Percentiles rank a stretch among this genome's conserved stretches.
These are phyloP conservation scores for Penicillium brasilianum DNA, from an alignment of 2,329 filamentous ascomycete genomes.

Conservation along the genomic window DNA sequence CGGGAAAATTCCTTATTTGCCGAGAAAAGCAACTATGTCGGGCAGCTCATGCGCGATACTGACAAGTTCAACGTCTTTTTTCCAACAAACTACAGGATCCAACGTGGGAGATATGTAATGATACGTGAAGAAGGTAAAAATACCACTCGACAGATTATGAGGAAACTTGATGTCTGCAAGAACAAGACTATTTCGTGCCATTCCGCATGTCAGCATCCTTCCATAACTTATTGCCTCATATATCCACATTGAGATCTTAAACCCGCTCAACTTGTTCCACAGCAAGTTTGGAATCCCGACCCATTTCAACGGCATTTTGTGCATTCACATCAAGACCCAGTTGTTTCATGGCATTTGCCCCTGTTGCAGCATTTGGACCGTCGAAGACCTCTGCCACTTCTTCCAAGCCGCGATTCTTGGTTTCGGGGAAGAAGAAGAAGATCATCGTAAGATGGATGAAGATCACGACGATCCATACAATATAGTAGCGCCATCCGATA, in stretches of 20 bases:
- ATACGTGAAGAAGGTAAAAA: too few relatives aligned
- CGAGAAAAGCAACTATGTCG: neutral
- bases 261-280: slow-evolving; percentile 13
- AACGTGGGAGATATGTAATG: neutral
- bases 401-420: slow-evolving; percentile 24
- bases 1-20: neutral
- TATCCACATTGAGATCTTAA: neutral
- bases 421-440: slow-evolving; percentile 28
- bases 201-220: too few relatives aligned
- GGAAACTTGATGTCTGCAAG: too few relatives aligned
- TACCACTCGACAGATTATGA: too few relatives aligned
- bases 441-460: slow-evolving; percentile 8
- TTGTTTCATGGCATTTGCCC: slow-evolving; percentile 18
- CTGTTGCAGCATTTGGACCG: slow-evolving; percentile 11
- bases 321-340: slow-evolving; percentile 19
- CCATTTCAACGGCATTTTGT: slow-evolving; percentile 16
- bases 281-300: slow-evolving; percentile 10
- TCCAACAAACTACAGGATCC: neutral
- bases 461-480: slow-evolving; percentile 20
- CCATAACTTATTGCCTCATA: neutral
- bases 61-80: neutral
- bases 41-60: neutral
- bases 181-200: neutral
- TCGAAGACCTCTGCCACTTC: slow-evolving; percentile 22
- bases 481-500: slow-evolving; percentile 25